Evolutionary conservation across 2,329 filamentous ascomycete genomes (phyloP).

Genomic region (Fusarium annulatum): DNA sequence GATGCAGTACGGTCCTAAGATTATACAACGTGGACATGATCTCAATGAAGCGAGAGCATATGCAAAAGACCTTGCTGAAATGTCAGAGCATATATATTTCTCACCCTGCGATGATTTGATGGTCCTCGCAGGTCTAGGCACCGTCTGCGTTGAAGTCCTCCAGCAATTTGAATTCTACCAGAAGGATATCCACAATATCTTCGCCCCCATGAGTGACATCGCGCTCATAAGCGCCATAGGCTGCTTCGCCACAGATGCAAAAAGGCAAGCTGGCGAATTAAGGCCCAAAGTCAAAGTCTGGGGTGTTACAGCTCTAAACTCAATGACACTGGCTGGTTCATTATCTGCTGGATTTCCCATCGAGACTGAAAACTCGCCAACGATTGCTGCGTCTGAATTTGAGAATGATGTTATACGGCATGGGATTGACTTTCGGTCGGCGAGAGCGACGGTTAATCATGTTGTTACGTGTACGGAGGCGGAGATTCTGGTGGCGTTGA

Average conservation of each 20-base stretch:
- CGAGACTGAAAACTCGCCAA: neutral
- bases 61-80: neutral
- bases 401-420: neutral
- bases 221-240: neutral
- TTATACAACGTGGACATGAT: neutral
- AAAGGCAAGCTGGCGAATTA: neutral
- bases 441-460: neutral
- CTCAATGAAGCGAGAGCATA: neutral
- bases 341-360: neutral
- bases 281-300: neutral
- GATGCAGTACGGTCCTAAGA: neutral
- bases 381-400: neutral
- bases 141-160: neutral
- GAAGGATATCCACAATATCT: neutral
- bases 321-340: neutral
- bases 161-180: neutral
- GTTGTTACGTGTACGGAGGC: neutral
- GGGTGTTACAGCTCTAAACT: neutral
- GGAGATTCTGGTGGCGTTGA: neutral
- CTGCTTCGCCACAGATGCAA: conserved; percentile 1
- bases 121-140: neutral
- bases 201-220: neutral
- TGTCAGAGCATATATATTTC: neutral
- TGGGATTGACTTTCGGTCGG: neutral
- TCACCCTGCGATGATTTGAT: neutral